Conservation (phyloP, 2,329 filamentous ascomycete species). For the Verruconis gallopava region DNA sequence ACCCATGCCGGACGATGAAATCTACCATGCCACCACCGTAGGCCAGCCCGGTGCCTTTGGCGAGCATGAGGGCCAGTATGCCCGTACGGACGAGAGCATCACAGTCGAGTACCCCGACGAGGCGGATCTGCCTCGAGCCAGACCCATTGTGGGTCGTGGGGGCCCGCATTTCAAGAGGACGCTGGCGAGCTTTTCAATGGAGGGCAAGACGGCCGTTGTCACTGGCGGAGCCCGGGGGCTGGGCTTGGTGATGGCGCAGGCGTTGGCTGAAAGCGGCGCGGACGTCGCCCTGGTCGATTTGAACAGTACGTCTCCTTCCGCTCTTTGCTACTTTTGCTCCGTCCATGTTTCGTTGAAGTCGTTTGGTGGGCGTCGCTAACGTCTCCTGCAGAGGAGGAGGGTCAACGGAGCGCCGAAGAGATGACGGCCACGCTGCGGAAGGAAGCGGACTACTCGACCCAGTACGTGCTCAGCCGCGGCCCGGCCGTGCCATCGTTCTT, state of each 20-base stretch:
- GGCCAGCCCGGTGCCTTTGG: conserved; percentile 28
- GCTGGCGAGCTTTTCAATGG: conserved; percentile 72
- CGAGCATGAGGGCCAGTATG: conserved; percentile 52
- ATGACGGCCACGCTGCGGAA: conserved; percentile 63
- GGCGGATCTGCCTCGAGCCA: conserved; percentile 55
- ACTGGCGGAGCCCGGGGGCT: conserved; percentile 84
- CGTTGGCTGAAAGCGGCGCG: conserved; percentile 74
- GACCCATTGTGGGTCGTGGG: conserved; percentile 60
- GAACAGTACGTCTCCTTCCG: conserved; percentile 53
- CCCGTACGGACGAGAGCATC: conserved; percentile 68
- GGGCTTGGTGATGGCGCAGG: conserved; percentile 86
- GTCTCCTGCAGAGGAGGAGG: conserved; percentile 59
- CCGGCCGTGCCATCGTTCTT: no score
- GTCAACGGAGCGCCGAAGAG: conserved; percentile 58
- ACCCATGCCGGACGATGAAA: not conserved
- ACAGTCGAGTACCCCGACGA: conserved; percentile 68
- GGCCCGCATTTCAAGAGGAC: conserved; percentile 77
- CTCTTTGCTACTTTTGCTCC: not conserved
- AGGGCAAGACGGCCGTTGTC: conserved; percentile 70
- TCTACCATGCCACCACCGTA: conserved; percentile 20
- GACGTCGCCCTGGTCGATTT: conserved; percentile 87
- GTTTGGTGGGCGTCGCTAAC: not conserved
- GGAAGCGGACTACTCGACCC: conserved; percentile 57
- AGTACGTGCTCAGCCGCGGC: no score
- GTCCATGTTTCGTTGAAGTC: not conserved